Percentiles rank a stretch among this genome's conserved stretches.
Evolutionary conservation across 371 early-diverging fungal species (phyloP).

Genomic region (Mortierella polycephala): DNA sequence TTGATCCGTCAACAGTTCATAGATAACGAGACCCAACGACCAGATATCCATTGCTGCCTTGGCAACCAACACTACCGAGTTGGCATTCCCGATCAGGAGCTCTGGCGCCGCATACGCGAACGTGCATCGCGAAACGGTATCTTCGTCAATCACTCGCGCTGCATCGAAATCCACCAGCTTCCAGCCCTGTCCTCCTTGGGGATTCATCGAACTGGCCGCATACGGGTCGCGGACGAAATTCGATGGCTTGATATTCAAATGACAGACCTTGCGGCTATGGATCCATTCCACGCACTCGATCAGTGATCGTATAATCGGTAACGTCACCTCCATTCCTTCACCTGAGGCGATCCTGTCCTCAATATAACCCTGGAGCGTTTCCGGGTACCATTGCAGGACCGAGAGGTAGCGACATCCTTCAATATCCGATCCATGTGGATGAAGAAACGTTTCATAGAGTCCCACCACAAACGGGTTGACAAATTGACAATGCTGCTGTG

Average conservation of each 20-base stretch:
- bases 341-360: constrained; percentile 26
- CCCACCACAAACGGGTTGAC: constrained; percentile 46
- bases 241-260: constrained; percentile 45
- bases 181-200: constrained; percentile 22
- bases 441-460: constrained; percentile 42
- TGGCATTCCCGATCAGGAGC: constrained; percentile 21
- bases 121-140: constrained; percentile 43
- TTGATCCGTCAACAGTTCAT: constrained; percentile 40
- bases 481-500: constrained; percentile 20
- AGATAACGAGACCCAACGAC: constrained; percentile 43
- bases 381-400: constrained; percentile 43
- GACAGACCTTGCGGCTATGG: constrained; percentile 44
- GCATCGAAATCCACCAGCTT: constrained; percentile 49
- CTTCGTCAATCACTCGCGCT: constrained; percentile 39
- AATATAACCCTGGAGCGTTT: constrained; percentile 33
- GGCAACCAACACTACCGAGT: constrained; percentile 11
- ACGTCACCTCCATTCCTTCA: constrained; percentile 32
- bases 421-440: constrained; percentile 20
- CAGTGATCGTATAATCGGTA: constrained; percentile 37
- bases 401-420: constrained; percentile 28
- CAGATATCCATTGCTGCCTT: constrained; percentile 34
- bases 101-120: constrained; percentile 48
- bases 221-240: constrained; percentile 52
- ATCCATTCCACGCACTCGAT: constrained; percentile 45
- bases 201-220: constrained; percentile 10